Conservation (phyloP, 2,329 filamentous ascomycete species). For the Ceratocystis smalleyi region DNA sequence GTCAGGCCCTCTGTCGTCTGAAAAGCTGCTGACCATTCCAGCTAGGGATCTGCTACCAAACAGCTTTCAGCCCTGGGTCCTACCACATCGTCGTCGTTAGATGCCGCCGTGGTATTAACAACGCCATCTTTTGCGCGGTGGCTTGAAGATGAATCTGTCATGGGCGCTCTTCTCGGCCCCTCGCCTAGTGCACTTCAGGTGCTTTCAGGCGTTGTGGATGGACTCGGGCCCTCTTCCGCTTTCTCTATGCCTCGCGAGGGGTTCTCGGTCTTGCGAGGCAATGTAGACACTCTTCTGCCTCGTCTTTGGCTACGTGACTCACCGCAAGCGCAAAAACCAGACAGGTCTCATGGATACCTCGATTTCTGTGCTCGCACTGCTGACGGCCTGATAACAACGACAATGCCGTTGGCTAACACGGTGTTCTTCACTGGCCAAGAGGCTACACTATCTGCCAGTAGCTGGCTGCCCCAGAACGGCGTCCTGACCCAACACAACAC, state of each 20-base stretch:
- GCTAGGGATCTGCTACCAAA: constrained; percentile 1
- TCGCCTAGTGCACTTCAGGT: constrained; percentile 28
- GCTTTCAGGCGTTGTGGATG: constrained; percentile 41
- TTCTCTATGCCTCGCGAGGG: constrained; percentile 9
- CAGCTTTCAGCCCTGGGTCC: not conserved
- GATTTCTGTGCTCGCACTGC: constrained; percentile 3
- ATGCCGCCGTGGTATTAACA: constrained; percentile 30
- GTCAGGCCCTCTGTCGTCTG: not conserved
- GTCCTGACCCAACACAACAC: constrained; percentile 20
- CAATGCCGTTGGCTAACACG: constrained; percentile 59
- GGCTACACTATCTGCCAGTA: constrained; percentile 39
- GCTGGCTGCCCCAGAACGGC: constrained; percentile 17
- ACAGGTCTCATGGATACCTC: constrained; percentile 11
- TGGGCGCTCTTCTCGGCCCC: constrained; percentile 21
- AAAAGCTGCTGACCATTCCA: not conserved
- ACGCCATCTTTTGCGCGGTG: constrained; percentile 34
- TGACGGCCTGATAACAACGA: constrained; percentile 25
- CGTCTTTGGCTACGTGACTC: constrained; percentile 5
- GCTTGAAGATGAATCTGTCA: constrained; percentile 31
- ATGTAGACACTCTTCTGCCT: constrained; percentile 10
- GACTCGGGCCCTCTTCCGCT: constrained; percentile 27
- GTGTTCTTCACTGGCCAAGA: constrained; percentile 54
- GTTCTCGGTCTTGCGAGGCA: constrained; percentile 17
- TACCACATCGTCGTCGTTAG: not conserved
- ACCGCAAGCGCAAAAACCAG: constrained; percentile 6